Evolutionary conservation across 2,329 filamentous ascomycete genomes (phyloP), one percentile per base, ranked within the genome.

Genomic region (Thielaviopsis musarum): DNA sequence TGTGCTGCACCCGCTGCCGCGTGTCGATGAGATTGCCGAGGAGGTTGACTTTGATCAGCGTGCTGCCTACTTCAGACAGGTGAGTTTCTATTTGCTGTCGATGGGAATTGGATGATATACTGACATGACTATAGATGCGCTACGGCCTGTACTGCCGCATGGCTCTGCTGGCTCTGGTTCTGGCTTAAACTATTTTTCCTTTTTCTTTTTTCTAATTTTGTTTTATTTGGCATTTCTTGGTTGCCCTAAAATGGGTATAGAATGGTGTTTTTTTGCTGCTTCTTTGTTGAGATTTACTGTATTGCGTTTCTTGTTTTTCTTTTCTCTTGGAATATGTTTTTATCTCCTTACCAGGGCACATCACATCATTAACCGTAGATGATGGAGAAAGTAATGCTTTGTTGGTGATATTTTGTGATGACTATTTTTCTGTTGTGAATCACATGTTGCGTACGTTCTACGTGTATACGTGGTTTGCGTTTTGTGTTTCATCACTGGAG

Each of bases 41-140:
- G 93, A 98, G 76, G 90, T 98, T 55, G 93, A 98, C 73, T 95
- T 94, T 74, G 93, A 98, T 75, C 89, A 94, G 70, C 78, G 93
- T 66, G 93, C 93, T 61, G 91, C 93, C 59, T 98, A 98, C 77
- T 98, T 98, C 75, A 84, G 93, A 87, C 93, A 98, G 87, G 91
- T 95, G 75, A 83, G 87, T 55, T 48, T 45, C 9, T 12, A 0
- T 58, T 53, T 26, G 15, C 13, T 34, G 10, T 5, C 9, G 30
- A 34, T 53, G 22, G 28, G n/a, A n/a, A 22, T 45, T 15, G 22
- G 19, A 26, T 24, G 51, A 48, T 41, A 30, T 59, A 22, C 34
- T 59, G 38, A 59, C 38, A 52, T 30, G 24, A 54, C 3, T 53
- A 24, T 45, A 96, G 91, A 96, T 96, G 91, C 83, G 86, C 74